Evolutionary conservation across 164 flowering plant species (phyloP), one percentile per base, ranked within the genome.

Genomic region (Umbellularia californica): DNA sequence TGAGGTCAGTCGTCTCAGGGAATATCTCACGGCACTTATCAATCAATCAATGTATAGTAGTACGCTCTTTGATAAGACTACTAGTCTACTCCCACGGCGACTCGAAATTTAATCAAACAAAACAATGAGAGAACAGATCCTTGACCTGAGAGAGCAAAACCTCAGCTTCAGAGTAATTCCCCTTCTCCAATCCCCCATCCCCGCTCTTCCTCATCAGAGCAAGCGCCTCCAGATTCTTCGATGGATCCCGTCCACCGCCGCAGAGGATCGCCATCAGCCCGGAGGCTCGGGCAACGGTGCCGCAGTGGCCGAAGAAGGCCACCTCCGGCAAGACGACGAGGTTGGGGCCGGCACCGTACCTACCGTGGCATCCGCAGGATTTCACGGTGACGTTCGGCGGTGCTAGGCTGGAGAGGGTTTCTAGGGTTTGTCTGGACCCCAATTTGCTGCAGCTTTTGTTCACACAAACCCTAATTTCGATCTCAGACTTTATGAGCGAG

Each of bases 281-380:
- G 2, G 94, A 90, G 2, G 90, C 86, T 35, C 79, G 82, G 17
- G 84, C 78, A 1, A 90, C 80, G 19, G 94, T 90, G 22, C 88
- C 90, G 52, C 88, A 89, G 74, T 95, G 92, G 2, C 84, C 80
- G 19, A 93, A 80, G 23, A 87, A 23, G 33, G 77, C 76, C 9
- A 71, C 88, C 3, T 62, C 81, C 27, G 97, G 99, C 17, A 95
- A 77, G 13, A 87, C 73, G 10, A 83, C 95, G 73, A 91, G 79
- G 79, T 93, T 95, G 63, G 99, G 97, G 0, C 99, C 99, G 13
- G 93, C 74, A 22, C 97, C 99, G 77, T 97, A 95, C 14, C 87
- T 87, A 65, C 93, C 91, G 19, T 93, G 77, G 76, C 99, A 95
- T 7, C 99, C 97, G 69, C 92, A 88, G 6, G 97, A 76, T n/a